Evolutionary conservation across 768 basidiomycete genomes (phyloP).

Genomic region (Leccinum arenicola): DNA sequence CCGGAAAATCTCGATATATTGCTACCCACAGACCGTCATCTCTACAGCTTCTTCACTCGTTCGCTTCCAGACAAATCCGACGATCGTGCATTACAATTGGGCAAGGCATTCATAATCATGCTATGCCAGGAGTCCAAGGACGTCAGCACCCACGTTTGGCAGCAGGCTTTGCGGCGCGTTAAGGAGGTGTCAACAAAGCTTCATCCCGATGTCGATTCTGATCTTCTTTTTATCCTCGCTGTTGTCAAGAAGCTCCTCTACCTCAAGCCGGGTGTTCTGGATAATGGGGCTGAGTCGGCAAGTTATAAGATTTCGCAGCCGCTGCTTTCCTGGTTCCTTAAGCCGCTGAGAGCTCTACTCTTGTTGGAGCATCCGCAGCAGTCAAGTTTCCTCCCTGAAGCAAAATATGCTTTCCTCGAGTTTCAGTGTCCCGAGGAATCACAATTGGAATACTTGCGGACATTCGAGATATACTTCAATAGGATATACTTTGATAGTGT

Average conservation of each 20-base stretch:
- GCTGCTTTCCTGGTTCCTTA: constrained; percentile 3
- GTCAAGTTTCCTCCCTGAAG: constrained; percentile 3
- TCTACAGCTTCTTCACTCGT: constrained; percentile 3
- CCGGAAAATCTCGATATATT: constrained; percentile 11
- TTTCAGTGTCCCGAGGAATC: background rate
- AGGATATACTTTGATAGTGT: background rate
- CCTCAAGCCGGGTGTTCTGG: background rate
- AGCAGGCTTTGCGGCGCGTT: background rate
- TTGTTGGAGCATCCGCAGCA: background rate
- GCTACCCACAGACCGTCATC: background rate
- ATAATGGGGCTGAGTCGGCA: background rate
- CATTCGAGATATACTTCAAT: constrained; percentile 5
- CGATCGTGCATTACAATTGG: background rate
- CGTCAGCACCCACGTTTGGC: background rate
- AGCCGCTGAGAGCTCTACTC: background rate
- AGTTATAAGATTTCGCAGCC: background rate
- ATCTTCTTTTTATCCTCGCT: constrained; percentile 2
- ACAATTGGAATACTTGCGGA: background rate
- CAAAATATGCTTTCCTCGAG: background rate
- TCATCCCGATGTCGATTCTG: background rate
- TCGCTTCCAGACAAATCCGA: background rate
- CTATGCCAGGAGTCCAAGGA: background rate
- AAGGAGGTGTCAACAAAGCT: no score
- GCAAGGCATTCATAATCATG: constrained; percentile 7
- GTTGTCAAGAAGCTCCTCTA: background rate